Conservation (phyloP, 140 eudicot species). For the Oenanthe javanica region DNA sequence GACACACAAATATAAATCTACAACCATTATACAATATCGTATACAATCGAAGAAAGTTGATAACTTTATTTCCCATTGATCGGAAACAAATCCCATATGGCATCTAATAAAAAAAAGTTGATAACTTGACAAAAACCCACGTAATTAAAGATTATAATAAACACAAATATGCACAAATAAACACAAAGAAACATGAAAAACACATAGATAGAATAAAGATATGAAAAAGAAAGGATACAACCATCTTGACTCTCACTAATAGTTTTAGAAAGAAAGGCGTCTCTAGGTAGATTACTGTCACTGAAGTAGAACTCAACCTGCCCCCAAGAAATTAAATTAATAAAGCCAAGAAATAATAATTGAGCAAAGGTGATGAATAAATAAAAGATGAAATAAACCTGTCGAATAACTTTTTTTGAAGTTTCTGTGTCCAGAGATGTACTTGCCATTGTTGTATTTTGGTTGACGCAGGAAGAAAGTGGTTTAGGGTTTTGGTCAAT, state of each 20-base stretch:
- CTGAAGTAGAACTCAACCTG: slow-evolving; percentile 98
- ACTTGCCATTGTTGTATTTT: slow-evolving; percentile 23
- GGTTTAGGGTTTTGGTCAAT: slow-evolving; percentile 1
- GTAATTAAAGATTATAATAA: not conserved
- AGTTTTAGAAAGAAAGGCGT: slow-evolving; percentile 49
- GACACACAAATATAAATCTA: not conserved
- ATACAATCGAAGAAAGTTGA: not conserved
- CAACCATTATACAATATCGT: not conserved
- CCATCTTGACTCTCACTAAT: slow-evolving; percentile 75
- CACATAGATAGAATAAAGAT: not conserved
- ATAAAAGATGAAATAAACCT: slow-evolving; percentile 35
- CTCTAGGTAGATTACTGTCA: slow-evolving; percentile 90
- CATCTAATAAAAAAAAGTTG: not conserved
- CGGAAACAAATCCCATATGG: not conserved
- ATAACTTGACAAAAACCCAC: not conserved
- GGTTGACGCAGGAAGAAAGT: not conserved
- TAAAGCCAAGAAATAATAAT: too few species aligned
- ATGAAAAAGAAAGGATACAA: slow-evolving; percentile 55
- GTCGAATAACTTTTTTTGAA: slow-evolving; percentile 75
- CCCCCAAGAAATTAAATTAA: not conserved
- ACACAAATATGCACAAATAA: not conserved
- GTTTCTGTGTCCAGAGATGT: slow-evolving; percentile 61
- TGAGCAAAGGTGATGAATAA: not conserved
- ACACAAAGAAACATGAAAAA: not conserved
- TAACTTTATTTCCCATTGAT: not conserved